Evolutionary conservation across 2,329 filamentous ascomycete genomes (phyloP).

Genomic region (Emmonsiellopsis sp.): DNA sequence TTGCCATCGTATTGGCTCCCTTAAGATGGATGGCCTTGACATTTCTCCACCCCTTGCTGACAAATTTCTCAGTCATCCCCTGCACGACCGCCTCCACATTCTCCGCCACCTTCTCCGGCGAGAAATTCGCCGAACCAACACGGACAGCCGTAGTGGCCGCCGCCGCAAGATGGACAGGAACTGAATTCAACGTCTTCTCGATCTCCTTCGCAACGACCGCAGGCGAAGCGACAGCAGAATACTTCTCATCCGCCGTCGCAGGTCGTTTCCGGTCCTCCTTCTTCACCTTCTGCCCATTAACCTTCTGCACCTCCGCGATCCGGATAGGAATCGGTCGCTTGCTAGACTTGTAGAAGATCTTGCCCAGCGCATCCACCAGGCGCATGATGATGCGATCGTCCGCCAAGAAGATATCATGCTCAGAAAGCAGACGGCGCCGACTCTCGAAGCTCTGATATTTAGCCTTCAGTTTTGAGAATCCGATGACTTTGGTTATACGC

Average conservation of each 20-base stretch:
- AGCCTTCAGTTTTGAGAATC: slow-evolving; percentile 72
- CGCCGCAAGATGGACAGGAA: slow-evolving; percentile 69
- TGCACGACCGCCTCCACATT: slow-evolving; percentile 68
- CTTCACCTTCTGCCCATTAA: slow-evolving; percentile 51
- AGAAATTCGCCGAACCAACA: slow-evolving; percentile 67
- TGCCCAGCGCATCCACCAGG: slow-evolving; percentile 72
- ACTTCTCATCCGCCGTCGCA: slow-evolving; percentile 34
- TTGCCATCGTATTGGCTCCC: slow-evolving; percentile 72
- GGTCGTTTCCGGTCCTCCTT: slow-evolving; percentile 41
- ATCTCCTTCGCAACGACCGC: slow-evolving; percentile 70
- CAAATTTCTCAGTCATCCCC: slow-evolving; percentile 64
- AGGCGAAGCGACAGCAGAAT: slow-evolving; percentile 46
- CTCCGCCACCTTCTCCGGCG: slow-evolving; percentile 63
- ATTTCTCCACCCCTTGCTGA: slow-evolving; percentile 81
- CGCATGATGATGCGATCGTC: slow-evolving; percentile 71
- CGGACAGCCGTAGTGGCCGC: slow-evolving; percentile 71
- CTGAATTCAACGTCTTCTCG: slow-evolving; percentile 63
- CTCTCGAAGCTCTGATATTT: slow-evolving; percentile 87
- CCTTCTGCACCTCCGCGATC: slow-evolving; percentile 56
- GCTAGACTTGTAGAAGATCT: slow-evolving; percentile 80
- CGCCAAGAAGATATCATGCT: slow-evolving; percentile 89
- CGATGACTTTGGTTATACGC: slow-evolving; percentile 67
- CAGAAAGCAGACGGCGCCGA: slow-evolving; percentile 68
- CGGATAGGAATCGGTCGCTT: slow-evolving; percentile 83
- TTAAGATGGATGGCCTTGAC: slow-evolving; percentile 82